phyloP scores from a whole-genome alignment of 768 basidiomycete genomes.

The Tylopilus sp. region DNA sequence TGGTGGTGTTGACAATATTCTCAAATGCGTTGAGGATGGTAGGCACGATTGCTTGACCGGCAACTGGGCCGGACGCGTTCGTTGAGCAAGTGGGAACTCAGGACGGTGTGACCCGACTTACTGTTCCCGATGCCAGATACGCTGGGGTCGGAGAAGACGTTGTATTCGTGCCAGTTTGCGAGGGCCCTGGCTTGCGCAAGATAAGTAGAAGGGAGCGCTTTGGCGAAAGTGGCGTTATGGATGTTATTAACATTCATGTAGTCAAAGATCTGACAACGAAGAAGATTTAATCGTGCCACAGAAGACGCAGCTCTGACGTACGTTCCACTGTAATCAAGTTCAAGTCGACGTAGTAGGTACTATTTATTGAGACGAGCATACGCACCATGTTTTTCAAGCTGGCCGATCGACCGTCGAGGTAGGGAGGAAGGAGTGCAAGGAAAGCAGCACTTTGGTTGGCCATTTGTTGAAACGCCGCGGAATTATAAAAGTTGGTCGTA shows the following conservation, averaged over 20 bases:
- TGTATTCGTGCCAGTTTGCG: slow-evolving; percentile 73
- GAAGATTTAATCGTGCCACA: neutral
- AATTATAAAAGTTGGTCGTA: slow-evolving; percentile 53
- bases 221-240: slow-evolving; percentile 56
- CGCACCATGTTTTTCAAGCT: slow-evolving; percentile 57
- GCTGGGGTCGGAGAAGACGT: slow-evolving; percentile 54
- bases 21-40: slow-evolving; percentile 53
- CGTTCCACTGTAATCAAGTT: slow-evolving; percentile 40
- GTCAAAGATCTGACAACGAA: slow-evolving; percentile 51
- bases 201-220: slow-evolving; percentile 43
- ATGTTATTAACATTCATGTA: slow-evolving; percentile 72
- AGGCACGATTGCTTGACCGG: slow-evolving; percentile 61
- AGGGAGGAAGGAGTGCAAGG: slow-evolving; percentile 45
- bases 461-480: slow-evolving; percentile 46
- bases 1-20: slow-evolving; percentile 35
- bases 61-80: slow-evolving; percentile 41
- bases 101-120: slow-evolving; percentile 19
- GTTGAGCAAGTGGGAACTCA: neutral
- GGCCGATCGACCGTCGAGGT: slow-evolving; percentile 51
- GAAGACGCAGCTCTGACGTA: slow-evolving; percentile 20
- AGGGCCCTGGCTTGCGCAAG: slow-evolving; percentile 55
- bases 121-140: slow-evolving; percentile 64
- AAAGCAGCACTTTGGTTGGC: slow-evolving; percentile 44
- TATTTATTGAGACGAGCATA: neutral
- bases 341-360: neutral